Evolutionary conservation across 306 rosid species (phyloP).

Genomic region (Prinsepia uniflora): DNA sequence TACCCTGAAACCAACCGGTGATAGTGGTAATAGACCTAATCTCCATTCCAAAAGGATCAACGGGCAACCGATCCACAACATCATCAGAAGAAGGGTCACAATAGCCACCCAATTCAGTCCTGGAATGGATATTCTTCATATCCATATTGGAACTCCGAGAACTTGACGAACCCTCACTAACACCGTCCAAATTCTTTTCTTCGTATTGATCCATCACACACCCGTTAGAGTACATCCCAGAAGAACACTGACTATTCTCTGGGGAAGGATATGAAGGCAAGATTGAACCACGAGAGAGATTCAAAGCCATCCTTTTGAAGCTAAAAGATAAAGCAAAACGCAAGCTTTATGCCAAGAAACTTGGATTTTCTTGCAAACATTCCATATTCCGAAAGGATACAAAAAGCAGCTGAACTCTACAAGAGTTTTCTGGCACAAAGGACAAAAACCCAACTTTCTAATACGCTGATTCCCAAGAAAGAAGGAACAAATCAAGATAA

Average conservation of each 20-base stretch:
- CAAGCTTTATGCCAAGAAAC: constrained; percentile 24
- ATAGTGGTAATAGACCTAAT: constrained; percentile 42
- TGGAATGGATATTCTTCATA: constrained; percentile 13
- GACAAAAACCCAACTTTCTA: neutral
- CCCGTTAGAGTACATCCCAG: constrained; percentile 20
- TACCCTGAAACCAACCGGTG: constrained; percentile 45
- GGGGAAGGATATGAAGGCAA: constrained; percentile 9
- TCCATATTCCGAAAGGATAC: neutral
- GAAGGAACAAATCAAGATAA: neutral
- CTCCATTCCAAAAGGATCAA: constrained; percentile 67
- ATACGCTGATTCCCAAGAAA: neutral
- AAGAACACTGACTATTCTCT: constrained; percentile 23
- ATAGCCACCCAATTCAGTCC: constrained; percentile 25
- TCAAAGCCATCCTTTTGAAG: constrained; percentile 28
- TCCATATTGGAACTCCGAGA: constrained; percentile 23
- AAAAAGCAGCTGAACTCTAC: constrained; percentile 13
- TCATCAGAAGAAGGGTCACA: constrained; percentile 38
- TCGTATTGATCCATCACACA: constrained; percentile 24
- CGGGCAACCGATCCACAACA: constrained; percentile 49
- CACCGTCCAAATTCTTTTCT: constrained; percentile 19
- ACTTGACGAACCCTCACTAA: constrained; percentile 19
- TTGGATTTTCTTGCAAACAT: neutral
- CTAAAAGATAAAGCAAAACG: neutral
- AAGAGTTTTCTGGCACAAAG: neutral
- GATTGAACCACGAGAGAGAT: constrained; percentile 26